phyloP scores from a whole-genome alignment of 306 rosid genomes.

The Cucurbita maxima region DNA sequence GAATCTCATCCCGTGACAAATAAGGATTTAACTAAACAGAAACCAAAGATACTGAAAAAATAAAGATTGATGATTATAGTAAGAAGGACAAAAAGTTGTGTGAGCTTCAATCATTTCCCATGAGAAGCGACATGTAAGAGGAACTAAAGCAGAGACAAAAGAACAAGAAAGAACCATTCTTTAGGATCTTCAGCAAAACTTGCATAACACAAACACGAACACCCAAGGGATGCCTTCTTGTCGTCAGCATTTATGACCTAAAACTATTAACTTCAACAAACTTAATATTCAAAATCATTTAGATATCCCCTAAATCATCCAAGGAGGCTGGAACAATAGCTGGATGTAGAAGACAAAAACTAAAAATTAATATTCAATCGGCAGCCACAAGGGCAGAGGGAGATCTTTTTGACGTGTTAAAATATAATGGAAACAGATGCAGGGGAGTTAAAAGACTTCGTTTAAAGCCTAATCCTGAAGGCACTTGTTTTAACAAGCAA shows the following conservation, averaged over 20 bases:
- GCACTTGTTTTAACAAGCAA: background rate
- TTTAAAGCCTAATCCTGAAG: background rate
- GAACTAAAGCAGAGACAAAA: background rate
- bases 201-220: background rate
- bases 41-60: background rate
- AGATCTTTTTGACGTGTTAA: background rate
- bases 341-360: background rate
- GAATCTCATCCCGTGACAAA: background rate
- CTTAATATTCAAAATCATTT: background rate
- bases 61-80: background rate
- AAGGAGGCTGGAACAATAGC: background rate
- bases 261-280: background rate
- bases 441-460: background rate
- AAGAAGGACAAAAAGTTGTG: background rate
- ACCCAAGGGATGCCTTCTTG: background rate
- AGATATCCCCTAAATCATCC: background rate
- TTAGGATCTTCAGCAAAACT: background rate
- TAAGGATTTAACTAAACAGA: background rate
- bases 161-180: background rate
- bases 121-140: background rate
- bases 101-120: background rate
- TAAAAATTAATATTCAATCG: background rate
- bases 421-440: background rate
- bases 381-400: background rate
- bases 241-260: background rate